Conservation (phyloP, 768 basidiomycete species). For the Podaxis sp. region DNA sequence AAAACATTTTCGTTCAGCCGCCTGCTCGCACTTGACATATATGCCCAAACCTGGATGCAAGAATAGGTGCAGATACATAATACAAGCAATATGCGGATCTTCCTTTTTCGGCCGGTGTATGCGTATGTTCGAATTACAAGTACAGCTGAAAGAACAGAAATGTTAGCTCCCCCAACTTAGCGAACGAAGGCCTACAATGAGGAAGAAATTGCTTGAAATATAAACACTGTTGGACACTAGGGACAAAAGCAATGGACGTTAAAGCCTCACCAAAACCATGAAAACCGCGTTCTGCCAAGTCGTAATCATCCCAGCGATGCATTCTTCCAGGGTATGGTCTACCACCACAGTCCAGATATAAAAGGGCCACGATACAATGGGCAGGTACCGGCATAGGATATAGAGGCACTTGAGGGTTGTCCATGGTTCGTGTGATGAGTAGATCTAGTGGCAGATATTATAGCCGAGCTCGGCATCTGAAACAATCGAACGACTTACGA, state of each 20-base stretch:
- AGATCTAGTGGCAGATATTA: neutral
- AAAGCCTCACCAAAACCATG: neutral
- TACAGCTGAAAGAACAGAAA: neutral
- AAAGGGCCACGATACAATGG: neutral
- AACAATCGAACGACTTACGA: neutral
- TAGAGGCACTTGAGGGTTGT: neutral
- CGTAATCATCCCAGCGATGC: neutral
- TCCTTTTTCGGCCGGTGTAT: neutral
- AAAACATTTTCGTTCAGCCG: neutral
- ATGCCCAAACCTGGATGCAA: neutral
- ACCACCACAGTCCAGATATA: neutral
- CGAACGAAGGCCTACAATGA: neutral
- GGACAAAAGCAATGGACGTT: neutral
- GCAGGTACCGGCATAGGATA: neutral
- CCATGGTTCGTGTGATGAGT: neutral
- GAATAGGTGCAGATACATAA: neutral
- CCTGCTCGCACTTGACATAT: neutral
- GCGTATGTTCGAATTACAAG: neutral
- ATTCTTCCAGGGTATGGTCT: neutral
- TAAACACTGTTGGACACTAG: neutral
- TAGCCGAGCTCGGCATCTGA: neutral
- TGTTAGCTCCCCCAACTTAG: neutral
- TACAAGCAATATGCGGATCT: neutral
- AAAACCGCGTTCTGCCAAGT: neutral
- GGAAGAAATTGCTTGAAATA: constrained; percentile 1